Evolutionary conservation across 2,329 filamentous ascomycete species (phyloP), one percentile per base, ranked within the genome.

Genomic region (Thelonectria blattea): DNA sequence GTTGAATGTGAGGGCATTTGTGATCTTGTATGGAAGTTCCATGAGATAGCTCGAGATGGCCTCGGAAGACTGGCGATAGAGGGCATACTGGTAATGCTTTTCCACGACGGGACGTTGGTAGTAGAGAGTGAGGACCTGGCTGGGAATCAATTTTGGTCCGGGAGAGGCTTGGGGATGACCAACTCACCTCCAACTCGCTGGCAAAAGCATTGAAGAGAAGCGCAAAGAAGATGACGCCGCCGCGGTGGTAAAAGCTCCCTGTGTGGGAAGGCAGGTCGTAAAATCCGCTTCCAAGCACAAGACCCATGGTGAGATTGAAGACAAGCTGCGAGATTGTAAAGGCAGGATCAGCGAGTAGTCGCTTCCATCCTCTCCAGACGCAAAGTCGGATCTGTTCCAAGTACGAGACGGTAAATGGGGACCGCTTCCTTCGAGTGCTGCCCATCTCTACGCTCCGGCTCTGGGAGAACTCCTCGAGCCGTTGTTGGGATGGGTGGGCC

Each of bases 401-500:
- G 17, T 80, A 73, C 14, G 75, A 79, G 48, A 84, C 75, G 2
- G 79, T 75, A 60, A 79, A 84, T 0, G 81, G 78, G 0, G 81
- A 84, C 52, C 78, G 75, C 3, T 72, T 72, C 8, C 81, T 78
- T 27, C 75, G 73, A 55, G 77, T 74, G 32, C 48, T 68, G 24
- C 75, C 66, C 86, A 88, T 60, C 83, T 84, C 62, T 89, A 85
- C 87, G 86, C 89, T 42, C 83, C 30, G 49, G 1, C 62, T 56
- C 47, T 61, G 59, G 50, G 63, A 63, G 30, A 58, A 58, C n/a
- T 61, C 57, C 2, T 63, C 53, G 22, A 63, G 56, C 1, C 57
- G 48, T 20, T 56, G 61, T 11, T 9, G 27, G 5, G 51, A n/a
- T 1, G 58, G 53, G 37, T 74, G 73, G 3, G 69, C 65, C 8